A percentile compares a stretch with the other conserved stretches of the same genome.
These are phyloP conservation scores for Dendrobium catenatum DNA, from an alignment of 106 monocot species.

Conservation along the genomic window DNA sequence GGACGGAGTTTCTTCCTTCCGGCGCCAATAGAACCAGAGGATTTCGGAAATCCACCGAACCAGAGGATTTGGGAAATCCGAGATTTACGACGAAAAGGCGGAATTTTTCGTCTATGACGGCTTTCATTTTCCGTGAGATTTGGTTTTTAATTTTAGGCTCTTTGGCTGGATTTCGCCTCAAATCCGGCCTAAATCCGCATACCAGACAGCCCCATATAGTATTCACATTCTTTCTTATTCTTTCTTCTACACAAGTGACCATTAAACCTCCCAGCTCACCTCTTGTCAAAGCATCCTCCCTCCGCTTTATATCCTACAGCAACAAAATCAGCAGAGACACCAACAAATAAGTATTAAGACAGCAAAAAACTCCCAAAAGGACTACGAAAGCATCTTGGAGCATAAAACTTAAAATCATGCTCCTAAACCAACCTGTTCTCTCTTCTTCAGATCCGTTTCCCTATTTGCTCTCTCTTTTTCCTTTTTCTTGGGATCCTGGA, in stretches of 20 bases:
- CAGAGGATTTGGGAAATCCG: too few species aligned
- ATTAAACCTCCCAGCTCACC: slow-evolving; percentile 15
- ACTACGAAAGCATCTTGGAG: background rate
- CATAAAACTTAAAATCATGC: background rate
- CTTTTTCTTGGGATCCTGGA: slow-evolving; percentile 47
- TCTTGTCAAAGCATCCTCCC: slow-evolving; percentile 34
- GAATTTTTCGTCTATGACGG: too few species aligned
- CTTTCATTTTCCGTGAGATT: too few species aligned
- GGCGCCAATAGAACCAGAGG: too few species aligned
- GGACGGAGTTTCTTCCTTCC: too few species aligned
- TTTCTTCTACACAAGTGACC: background rate
- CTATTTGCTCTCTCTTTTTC: slow-evolving; percentile 50
- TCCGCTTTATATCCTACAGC: slow-evolving; percentile 39
- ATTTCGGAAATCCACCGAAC: too few species aligned
- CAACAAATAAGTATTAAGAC: background rate
- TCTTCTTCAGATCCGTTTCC: slow-evolving; percentile 60
- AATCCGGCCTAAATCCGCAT: too few species aligned
- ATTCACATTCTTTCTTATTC: background rate
- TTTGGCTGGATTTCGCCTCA: too few species aligned
- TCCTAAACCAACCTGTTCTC: slow-evolving; percentile 35
- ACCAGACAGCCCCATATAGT: background rate
- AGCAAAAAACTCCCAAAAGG: background rate
- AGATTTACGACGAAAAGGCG: too few species aligned
- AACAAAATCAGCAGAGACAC: background rate
- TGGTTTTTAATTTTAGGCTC: too few species aligned